Evolutionary conservation across 2,329 filamentous ascomycete genomes (phyloP).

Genomic region (Phyllosticta citriasiana): DNA sequence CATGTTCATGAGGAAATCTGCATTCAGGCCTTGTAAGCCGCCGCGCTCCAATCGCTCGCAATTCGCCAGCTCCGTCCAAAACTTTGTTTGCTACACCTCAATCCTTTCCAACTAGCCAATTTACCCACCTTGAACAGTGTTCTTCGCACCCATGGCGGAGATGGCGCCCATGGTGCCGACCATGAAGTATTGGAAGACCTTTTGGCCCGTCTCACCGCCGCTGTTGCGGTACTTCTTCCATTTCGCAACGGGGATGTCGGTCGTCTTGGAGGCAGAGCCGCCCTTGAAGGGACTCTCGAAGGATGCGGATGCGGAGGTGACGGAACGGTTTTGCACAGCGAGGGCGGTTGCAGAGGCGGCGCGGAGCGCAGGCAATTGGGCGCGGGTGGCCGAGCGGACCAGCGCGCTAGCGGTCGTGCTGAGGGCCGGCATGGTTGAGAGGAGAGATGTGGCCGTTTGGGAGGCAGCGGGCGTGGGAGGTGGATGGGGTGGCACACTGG

Average conservation of each 20-base stretch:
- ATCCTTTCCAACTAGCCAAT: neutral
- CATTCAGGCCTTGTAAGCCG: slow-evolving; percentile 14
- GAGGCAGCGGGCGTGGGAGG: slow-evolving; percentile 14
- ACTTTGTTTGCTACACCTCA: slow-evolving; percentile 5
- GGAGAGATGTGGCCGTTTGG: slow-evolving; percentile 15
- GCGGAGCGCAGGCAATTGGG: slow-evolving; percentile 37
- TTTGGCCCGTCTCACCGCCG: slow-evolving; percentile 58
- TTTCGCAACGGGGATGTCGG: slow-evolving; percentile 78
- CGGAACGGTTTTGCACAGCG: slow-evolving; percentile 32
- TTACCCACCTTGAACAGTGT: slow-evolving; percentile 84
- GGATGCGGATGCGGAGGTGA: slow-evolving; percentile 31
- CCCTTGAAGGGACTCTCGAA: slow-evolving; percentile 49
- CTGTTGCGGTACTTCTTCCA: slow-evolving; percentile 63
- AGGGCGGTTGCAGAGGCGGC: slow-evolving; percentile 31
- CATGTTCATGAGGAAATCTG: slow-evolving; percentile 99
- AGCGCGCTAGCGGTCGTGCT: slow-evolving; percentile 36
- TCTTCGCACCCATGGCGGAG: slow-evolving; percentile 89
- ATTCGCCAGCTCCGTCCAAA: neutral
- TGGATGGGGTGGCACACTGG: slow-evolving; percentile 13
- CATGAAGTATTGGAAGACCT: slow-evolving; percentile 97
- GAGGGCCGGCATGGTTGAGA: slow-evolving; percentile 39
- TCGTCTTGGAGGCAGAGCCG: slow-evolving; percentile 39
- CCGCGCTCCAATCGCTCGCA: neutral
- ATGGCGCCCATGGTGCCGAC: slow-evolving; percentile 90
- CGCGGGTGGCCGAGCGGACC: slow-evolving; percentile 37